Evolutionary conservation across 192 early-diverging fungal species (phyloP).

Genomic region (Coemansia sp.): DNA sequence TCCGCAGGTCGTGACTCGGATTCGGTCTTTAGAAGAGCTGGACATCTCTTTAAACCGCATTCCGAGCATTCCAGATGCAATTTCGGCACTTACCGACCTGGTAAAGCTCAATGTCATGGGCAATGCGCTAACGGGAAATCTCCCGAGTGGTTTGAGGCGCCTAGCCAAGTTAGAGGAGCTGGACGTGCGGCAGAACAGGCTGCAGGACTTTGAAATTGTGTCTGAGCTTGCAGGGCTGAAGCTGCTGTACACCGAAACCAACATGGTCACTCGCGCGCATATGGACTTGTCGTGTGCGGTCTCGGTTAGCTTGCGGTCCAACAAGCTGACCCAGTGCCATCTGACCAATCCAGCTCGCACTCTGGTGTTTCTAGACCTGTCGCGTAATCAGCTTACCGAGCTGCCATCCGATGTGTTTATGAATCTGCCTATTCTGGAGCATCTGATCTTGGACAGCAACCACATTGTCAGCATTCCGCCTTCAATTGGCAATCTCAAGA

Average conservation of each 20-base stretch:
- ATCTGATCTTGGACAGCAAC: slow-evolving; percentile 67
- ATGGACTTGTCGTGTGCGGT: slow-evolving; percentile 58
- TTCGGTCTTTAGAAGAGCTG: slow-evolving; percentile 61
- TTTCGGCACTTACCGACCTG: slow-evolving; percentile 64
- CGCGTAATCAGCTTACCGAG: slow-evolving; percentile 68
- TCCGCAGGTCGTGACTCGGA: slow-evolving; percentile 63
- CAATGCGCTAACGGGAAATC: slow-evolving; percentile 69
- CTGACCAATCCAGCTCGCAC: slow-evolving; percentile 51
- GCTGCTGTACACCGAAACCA: slow-evolving; percentile 68
- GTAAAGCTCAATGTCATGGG: slow-evolving; percentile 64
- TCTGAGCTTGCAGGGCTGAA: slow-evolving; percentile 59
- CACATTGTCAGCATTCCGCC: slow-evolving; percentile 65
- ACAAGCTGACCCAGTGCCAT: slow-evolving; percentile 68
- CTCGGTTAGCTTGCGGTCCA: slow-evolving; percentile 61
- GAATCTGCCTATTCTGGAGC: slow-evolving; percentile 56
- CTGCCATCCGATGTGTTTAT: slow-evolving; percentile 62
- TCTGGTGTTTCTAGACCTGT: slow-evolving; percentile 56
- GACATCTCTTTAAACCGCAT: slow-evolving; percentile 86
- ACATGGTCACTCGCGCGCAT: slow-evolving; percentile 63
- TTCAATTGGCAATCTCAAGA: slow-evolving; percentile 57
- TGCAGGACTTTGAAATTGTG: slow-evolving; percentile 64
- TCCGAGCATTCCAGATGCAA: slow-evolving; percentile 65
- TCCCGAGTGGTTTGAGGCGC: slow-evolving; percentile 62
- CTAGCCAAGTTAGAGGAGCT: slow-evolving; percentile 65
- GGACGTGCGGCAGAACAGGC: slow-evolving; percentile 78